phyloP scores from a whole-genome alignment of 2,329 filamentous ascomycete species.

The Thielaviopsis cerberus region DNA sequence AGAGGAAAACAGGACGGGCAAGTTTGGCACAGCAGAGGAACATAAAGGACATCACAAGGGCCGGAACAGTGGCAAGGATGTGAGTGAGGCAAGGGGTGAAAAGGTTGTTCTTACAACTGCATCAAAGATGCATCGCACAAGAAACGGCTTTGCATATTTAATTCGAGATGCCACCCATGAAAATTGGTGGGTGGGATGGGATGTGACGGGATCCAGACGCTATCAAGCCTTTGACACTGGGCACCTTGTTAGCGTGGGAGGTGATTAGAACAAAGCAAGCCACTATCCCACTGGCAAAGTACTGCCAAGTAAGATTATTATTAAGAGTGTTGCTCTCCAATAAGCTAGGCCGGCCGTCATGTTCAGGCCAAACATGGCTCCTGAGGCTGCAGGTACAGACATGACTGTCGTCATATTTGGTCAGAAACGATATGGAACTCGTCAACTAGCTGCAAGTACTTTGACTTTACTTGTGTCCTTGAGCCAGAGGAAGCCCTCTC shows the following conservation, averaged over 20 bases:
- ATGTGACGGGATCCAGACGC: not conserved
- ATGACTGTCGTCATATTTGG: not conserved
- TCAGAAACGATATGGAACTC: not conserved
- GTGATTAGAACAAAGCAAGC: not conserved
- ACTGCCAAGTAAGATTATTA: too few relatives aligned
- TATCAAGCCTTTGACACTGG: not conserved
- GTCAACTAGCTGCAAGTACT: not conserved
- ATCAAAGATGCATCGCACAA: too few relatives aligned
- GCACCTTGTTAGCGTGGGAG: not conserved
- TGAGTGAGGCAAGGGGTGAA: too few relatives aligned
- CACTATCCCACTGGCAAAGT: not conserved
- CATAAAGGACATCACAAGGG: not conserved
- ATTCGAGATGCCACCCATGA: not conserved
- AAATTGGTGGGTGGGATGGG: not conserved
- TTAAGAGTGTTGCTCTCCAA: not conserved
- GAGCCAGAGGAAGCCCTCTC: too few relatives aligned
- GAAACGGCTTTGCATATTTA: too few relatives aligned
- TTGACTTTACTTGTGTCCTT: too few relatives aligned
- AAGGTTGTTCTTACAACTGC: too few relatives aligned
- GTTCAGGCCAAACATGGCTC: not conserved
- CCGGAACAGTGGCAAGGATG: too few relatives aligned
- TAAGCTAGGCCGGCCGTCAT: not conserved
- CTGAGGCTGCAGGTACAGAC: not conserved
- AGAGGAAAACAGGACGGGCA: not conserved
- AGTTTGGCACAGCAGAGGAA: not conserved